Percentiles rank a stretch among this genome's conserved stretches.
Evolutionary conservation across 2,329 filamentous ascomycete species (phyloP).

Genomic region (Phaeosphaeriaceae sp.): DNA sequence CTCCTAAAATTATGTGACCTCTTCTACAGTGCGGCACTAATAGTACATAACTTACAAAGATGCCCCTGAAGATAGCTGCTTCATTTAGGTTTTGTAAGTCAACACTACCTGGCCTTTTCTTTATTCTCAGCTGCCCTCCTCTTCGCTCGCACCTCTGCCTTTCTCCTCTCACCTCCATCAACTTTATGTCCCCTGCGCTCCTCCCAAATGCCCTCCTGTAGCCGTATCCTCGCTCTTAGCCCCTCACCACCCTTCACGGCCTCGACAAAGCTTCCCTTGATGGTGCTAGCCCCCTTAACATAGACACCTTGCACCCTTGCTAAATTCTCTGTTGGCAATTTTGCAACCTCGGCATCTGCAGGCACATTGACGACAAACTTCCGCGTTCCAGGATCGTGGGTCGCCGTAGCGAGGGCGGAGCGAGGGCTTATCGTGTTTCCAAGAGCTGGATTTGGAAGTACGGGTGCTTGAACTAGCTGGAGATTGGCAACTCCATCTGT

Average conservation of each 20-base stretch:
- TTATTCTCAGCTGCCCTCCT: conserved; percentile 78
- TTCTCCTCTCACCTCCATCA: conserved; percentile 92
- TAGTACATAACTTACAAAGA: neutral
- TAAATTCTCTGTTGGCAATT: conserved; percentile 55
- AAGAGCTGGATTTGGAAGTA: conserved; percentile 35
- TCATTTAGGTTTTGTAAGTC: neutral
- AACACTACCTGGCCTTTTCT: conserved; percentile 59
- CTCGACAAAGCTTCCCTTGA: conserved; percentile 76
- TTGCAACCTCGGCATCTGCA: conserved; percentile 45
- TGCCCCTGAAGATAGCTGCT: no score
- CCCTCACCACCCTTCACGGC: conserved; percentile 67
- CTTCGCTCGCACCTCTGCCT: conserved; percentile 86
- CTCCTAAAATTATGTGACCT: no score
- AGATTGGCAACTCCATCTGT: conserved; percentile 63
- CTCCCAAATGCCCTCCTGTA: conserved; percentile 93
- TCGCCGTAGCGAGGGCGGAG: conserved; percentile 55
- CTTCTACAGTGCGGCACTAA: neutral
- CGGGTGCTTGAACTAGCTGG: conserved; percentile 62
- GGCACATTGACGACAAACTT: conserved; percentile 67
- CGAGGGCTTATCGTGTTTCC: conserved; percentile 32
- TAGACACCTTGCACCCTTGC: conserved; percentile 68
- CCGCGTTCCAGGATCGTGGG: conserved; percentile 60
- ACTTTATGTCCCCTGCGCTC: conserved; percentile 85
- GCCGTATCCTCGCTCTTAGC: conserved; percentile 68
- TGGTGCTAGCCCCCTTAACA: conserved; percentile 70